Conservation (phyloP, 75 land plant species). For the Pseudotsuga menziesii region DNA sequence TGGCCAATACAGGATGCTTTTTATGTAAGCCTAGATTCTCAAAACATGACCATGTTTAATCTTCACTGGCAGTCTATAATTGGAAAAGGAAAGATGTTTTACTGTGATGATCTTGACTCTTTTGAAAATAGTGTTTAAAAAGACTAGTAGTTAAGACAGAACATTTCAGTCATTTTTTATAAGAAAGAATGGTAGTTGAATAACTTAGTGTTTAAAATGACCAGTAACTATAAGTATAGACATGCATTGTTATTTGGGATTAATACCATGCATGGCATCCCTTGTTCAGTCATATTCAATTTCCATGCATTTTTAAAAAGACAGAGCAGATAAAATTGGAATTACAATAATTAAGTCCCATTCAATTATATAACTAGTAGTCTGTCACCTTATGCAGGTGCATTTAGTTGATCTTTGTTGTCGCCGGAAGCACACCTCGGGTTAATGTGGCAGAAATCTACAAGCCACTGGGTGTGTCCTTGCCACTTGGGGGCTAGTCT, state of each 20-base stretch:
- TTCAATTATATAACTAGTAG: neutral
- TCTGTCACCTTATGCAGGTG: neutral
- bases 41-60: neutral
- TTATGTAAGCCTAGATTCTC: conserved; percentile 40
- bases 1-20: conserved; percentile 97
- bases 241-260: neutral
- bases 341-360: neutral
- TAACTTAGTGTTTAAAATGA: neutral
- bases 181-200: neutral
- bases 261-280: neutral
- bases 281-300: neutral
- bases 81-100: conserved; percentile 1
- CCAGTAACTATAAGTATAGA: neutral
- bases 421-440: too few relatives aligned
- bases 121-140: neutral
- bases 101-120: neutral
- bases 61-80: neutral
- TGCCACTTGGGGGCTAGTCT: too few relatives aligned
- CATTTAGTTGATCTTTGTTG: neutral
- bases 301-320: neutral
- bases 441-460: too few relatives aligned
- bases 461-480: too few relatives aligned
- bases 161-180: neutral
- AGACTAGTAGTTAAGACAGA: neutral
- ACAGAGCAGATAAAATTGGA: neutral